Base-by-base conservation (phyloP, 495 filamentous ascomycete genomes). In the Amphirosellinia nigrospora region DNA sequence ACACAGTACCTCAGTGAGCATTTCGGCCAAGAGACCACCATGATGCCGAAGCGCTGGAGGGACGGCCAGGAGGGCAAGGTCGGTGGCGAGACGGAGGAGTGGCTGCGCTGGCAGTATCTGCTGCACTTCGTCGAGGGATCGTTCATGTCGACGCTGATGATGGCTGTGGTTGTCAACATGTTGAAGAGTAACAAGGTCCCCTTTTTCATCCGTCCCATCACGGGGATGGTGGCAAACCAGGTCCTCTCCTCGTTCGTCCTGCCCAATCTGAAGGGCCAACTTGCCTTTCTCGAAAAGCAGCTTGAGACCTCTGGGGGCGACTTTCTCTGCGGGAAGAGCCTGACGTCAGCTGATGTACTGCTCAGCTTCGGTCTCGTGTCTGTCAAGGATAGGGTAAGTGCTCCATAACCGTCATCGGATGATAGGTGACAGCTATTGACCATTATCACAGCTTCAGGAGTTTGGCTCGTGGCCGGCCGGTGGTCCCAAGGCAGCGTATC, bases 191-290 rank as follows among this genome's bases (percentile, higher is more conserved):
- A 88, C 5, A 86, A 89, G 0, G 80, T 92, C 7, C 94, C 94
- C 2, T 97, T 97, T 86, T 94, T 97, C 84, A 82, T 98, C 76
- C 91, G 90, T 50, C 93, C 92, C 21, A 86, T 98, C 68, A 91
- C 92, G 9, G 76, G 80, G 19, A 77, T 85, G 21, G 88, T 97
- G 16, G 88, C 89, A 45, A 79, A 81, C 68, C 88, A 89, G 38
- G 81, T 97, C 34, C 82, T 89, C 34, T 74, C 80, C 3, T 74
- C 73, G 11, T 94, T 89, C 73, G 78, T 96, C 36, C 78, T 84
- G 8, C 89, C 89, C 23, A 90, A 93, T 59, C 80, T 92, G 52
- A 82, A 86, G 53, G 82, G 82, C 15, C 86, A 96, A 61, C 86
- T 95, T 34, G 79, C 78, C 13, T 95, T 96, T 79, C 75, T 97